Conservation (phyloP, 140 eudicot species). For the Senecio squalidus region DNA sequence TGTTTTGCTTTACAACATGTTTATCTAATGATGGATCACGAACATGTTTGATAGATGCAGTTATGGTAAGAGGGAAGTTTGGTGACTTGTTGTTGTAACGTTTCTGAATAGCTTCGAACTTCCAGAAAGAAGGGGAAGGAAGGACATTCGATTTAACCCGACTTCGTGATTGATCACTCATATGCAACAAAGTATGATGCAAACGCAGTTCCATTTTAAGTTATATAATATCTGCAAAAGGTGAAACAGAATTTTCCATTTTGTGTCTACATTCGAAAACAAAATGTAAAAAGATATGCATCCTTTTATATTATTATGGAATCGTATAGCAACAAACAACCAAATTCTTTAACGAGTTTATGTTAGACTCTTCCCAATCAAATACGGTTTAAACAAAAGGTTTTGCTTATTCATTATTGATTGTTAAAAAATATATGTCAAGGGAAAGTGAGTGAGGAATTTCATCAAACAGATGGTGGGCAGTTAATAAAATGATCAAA, state of each 20-base stretch:
- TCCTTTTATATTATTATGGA: not conserved
- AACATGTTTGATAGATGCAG: slow-evolving; percentile 48
- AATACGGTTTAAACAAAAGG: too few species aligned
- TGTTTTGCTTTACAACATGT: slow-evolving; percentile 75
- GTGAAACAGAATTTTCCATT: not conserved
- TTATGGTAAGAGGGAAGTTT: slow-evolving; percentile 18
- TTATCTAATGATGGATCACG: slow-evolving; percentile 72
- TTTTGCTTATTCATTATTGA: too few species aligned
- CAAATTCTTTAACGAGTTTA: too few species aligned
- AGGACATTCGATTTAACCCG: slow-evolving; percentile 27
- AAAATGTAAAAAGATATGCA: too few species aligned
- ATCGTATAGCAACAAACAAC: too few species aligned
- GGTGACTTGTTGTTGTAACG: slow-evolving; percentile 16
- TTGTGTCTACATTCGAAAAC: not conserved
- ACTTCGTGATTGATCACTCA: not conserved
- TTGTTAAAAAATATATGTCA: too few species aligned
- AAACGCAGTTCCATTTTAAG: slow-evolving; percentile 31
- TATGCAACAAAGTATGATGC: slow-evolving; percentile 11
- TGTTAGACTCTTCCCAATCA: too few species aligned
- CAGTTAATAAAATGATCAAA: too few species aligned
- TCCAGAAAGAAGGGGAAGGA: slow-evolving; percentile 13
- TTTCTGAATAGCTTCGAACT: not conserved
- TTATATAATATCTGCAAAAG: slow-evolving; percentile 13
- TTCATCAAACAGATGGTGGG: too few species aligned
- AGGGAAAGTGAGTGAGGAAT: too few species aligned